phyloP scores from a whole-genome alignment of 257 asterid genomes.

The Coffea canephora region DNA sequence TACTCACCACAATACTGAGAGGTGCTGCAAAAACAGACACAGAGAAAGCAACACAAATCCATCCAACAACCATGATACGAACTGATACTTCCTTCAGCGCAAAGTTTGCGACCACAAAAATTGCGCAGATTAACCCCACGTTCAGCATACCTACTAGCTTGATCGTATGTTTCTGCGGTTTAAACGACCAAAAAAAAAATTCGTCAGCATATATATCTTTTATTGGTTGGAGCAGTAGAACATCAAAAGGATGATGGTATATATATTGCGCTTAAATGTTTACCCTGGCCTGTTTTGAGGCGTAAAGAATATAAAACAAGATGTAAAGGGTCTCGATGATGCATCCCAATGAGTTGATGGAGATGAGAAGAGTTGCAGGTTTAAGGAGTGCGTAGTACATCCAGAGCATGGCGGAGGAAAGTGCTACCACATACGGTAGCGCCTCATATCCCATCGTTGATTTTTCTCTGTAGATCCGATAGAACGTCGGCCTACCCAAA shows the following conservation, averaged over 20 bases:
- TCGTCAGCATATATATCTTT: not conserved
- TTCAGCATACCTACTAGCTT: conserved; percentile 21
- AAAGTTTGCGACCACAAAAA: conserved; percentile 24
- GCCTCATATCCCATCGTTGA: conserved; percentile 72
- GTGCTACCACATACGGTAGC: conserved; percentile 60
- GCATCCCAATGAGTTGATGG: conserved; percentile 70
- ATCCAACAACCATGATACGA: conserved; percentile 38
- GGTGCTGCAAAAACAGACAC: conserved; percentile 44
- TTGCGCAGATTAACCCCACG: conserved; percentile 26
- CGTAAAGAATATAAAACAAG: conserved; percentile 42
- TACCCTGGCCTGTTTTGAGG: conserved; percentile 57
- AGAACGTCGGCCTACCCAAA: conserved; percentile 55
- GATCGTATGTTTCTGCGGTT: conserved; percentile 39
- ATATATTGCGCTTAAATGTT: not conserved
- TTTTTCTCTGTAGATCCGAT: conserved; percentile 53
- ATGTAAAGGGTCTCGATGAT: conserved; percentile 59
- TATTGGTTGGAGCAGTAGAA: not conserved
- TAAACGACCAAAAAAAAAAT: not conserved
- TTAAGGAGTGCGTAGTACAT: conserved; percentile 72
- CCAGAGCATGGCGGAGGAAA: conserved; percentile 74
- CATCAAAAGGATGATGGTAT: not conserved
- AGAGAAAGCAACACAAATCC: conserved; percentile 42
- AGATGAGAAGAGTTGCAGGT: conserved; percentile 45
- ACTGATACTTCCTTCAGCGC: not conserved
- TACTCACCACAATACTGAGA: conserved; percentile 41